phyloP scores from a whole-genome alignment of 2,329 filamentous ascomycete genomes.

The Aureobasidium subglaciale region DNA sequence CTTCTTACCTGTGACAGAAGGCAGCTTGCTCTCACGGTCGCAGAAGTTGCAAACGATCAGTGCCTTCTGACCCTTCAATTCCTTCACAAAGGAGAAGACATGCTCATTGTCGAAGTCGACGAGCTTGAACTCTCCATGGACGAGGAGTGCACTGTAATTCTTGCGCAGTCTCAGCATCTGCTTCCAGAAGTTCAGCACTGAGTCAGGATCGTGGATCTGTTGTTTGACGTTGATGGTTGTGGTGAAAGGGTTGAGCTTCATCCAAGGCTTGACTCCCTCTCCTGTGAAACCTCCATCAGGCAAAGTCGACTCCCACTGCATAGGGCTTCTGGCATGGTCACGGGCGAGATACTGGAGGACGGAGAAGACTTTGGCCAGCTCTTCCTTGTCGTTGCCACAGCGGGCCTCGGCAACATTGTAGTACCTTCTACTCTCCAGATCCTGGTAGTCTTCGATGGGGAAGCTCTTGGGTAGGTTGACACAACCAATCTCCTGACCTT shows the following conservation, averaged over 20 bases:
- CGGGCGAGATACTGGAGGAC: conserved; percentile 48
- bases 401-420: conserved; percentile 40
- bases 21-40: background rate
- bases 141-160: conserved; percentile 20
- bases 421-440: conserved; percentile 45
- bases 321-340: conserved; percentile 62
- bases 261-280: conserved; percentile 54
- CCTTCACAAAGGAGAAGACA: conserved; percentile 11
- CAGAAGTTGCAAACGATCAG: conserved; percentile 12
- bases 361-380: conserved; percentile 17
- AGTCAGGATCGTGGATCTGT: conserved; percentile 43
- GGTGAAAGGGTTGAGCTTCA: conserved; percentile 58
- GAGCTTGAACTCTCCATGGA: conserved; percentile 21
- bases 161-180: conserved; percentile 21
- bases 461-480: conserved; percentile 50
- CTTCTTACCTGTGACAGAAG: background rate
- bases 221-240: conserved; percentile 51
- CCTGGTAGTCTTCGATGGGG: conserved; percentile 40
- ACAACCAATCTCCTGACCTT: conserved; percentile 61
- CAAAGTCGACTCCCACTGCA: conserved; percentile 54
- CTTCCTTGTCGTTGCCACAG: conserved; percentile 27
- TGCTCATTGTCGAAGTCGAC: background rate
- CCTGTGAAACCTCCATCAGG: conserved; percentile 57
- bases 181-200: conserved; percentile 54
- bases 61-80: background rate